Evolutionary conservation across 163 green algal genomes (phyloP).

Genomic region (Coccomyxa subellipsoidea): DNA sequence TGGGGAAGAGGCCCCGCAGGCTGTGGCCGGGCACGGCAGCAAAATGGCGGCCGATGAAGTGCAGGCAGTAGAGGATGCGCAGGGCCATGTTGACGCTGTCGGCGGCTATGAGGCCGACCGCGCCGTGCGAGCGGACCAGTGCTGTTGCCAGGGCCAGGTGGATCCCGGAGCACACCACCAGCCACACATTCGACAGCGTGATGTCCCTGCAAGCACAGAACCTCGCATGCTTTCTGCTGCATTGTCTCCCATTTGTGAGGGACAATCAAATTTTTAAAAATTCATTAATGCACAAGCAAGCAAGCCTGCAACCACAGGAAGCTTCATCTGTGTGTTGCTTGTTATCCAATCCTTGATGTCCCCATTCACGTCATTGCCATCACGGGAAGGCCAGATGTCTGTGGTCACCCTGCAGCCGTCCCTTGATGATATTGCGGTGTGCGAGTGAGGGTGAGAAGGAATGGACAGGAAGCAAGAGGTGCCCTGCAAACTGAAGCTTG

Average conservation of each 20-base stretch:
- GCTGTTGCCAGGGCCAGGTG: slow-evolving; percentile 54
- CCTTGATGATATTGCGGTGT: too few species aligned
- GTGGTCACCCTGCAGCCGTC: too few species aligned
- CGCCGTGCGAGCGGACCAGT: slow-evolving; percentile 42
- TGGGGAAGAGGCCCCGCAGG: slow-evolving; percentile 2
- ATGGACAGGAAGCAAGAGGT: background rate
- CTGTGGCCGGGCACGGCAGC: background rate
- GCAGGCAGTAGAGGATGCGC: slow-evolving; percentile 67
- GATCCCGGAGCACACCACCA: slow-evolving; percentile 46
- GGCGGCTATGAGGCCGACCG: slow-evolving; percentile 65
- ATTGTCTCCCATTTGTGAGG: background rate
- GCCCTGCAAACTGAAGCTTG: background rate
- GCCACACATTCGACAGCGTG: slow-evolving; percentile 44
- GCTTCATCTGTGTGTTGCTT: too few species aligned
- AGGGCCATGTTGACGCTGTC: slow-evolving; percentile 74
- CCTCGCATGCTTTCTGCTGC: background rate
- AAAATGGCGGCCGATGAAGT: slow-evolving; percentile 34
- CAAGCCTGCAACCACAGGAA: too few species aligned
- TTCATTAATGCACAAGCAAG: too few species aligned
- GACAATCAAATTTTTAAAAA: too few species aligned
- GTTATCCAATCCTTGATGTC: too few species aligned
- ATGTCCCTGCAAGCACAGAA: slow-evolving; percentile 7
- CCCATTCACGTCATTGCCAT: too few species aligned
- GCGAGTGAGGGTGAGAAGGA: background rate
- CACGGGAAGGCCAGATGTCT: too few species aligned